Base-by-base conservation (phyloP, 1,139 yeast species). In the Hyphopichia wangnamkhiaoensis region DNA sequence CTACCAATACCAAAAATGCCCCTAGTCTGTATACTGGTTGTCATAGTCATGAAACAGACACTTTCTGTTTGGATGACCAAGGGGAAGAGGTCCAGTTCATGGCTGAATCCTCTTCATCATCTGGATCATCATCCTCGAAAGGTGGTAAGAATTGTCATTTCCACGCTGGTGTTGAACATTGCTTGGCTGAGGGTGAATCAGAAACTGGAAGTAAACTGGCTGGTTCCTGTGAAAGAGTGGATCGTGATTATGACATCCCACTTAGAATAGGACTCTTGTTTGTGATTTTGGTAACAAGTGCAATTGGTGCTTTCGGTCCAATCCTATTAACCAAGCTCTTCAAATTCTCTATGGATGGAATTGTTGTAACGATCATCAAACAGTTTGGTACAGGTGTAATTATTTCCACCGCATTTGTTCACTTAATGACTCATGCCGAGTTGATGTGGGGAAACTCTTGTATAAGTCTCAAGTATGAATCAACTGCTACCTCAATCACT, bases 91-190 rank as follows among this genome's bases (percentile, higher is more conserved):
- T 59, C 3, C 54, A 56, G 36, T 63, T 62, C 34, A 39, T 45
- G 17, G 42, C 39, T 1, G 55, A 50, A 34, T 8, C 6, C 2
- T n/a, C 33, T 9, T 18, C 36, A 7, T 20, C 39, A 12, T 10
- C 41, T 33, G 28, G 19, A n/a, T 39, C 37, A 16, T 30, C 41
- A 16, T 31, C 41, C 5, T 34, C 39, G 3, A 37, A 35, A 19
- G 27, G 37, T 19, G 59, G 53, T 17, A 43, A 44, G 44, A 53
- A 56, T 33, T 65, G 71, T 42, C 71, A 65, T 42, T 65, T 61
- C 50, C 71, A 65, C 45, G 71, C 69, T 26, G 71, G 71, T 10
- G 71, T 65, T 5, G 71, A 65, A 41, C 71, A 65, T 48, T 65
- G 71, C 47, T 58, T 54, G 2, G 52, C 46, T 24, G 56, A 38